These are phyloP conservation scores for Euphorbia schlechtendalii DNA, from an alignment of 441 rosid genomes.

Conservation along the genomic window DNA sequence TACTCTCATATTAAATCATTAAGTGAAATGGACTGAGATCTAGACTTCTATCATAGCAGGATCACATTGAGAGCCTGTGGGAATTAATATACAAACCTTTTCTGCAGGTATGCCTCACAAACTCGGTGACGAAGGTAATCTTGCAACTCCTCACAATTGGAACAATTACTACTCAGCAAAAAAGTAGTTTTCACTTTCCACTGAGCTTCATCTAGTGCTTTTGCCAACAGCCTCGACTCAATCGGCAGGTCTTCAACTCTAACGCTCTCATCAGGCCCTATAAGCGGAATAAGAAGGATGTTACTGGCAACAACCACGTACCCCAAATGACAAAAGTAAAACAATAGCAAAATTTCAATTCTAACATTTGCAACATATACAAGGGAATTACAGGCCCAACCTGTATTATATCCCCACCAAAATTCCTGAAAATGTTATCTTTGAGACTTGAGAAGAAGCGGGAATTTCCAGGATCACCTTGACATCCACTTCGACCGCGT, in stretches of 20 bases:
- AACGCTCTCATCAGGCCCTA: conserved; percentile 98
- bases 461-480: too few species aligned
- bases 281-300: conserved; percentile 23
- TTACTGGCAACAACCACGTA: background rate
- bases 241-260: conserved; percentile 96
- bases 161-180: conserved; percentile 92
- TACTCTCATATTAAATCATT: background rate
- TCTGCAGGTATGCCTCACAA: conserved; percentile 89
- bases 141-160: conserved; percentile 60
- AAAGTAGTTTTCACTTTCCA: conserved; percentile 91
- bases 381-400: conserved; percentile 30
- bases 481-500: too few species aligned
- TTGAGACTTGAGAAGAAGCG: conserved; percentile 95
- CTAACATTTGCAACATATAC: conserved; percentile 12
- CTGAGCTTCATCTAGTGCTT: conserved; percentile 96
- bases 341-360: background rate
- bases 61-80: too few species aligned
- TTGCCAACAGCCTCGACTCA: conserved; percentile 92
- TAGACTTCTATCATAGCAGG: too few species aligned
- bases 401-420: conserved; percentile 95
- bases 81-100: conserved; percentile 54
- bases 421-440: conserved; percentile 90
- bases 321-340: background rate
- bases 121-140: conserved; percentile 79
- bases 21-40: background rate